Evolutionary conservation across 176 grass and related monocot species (phyloP).

Genomic region (Melocanna baccifera): DNA sequence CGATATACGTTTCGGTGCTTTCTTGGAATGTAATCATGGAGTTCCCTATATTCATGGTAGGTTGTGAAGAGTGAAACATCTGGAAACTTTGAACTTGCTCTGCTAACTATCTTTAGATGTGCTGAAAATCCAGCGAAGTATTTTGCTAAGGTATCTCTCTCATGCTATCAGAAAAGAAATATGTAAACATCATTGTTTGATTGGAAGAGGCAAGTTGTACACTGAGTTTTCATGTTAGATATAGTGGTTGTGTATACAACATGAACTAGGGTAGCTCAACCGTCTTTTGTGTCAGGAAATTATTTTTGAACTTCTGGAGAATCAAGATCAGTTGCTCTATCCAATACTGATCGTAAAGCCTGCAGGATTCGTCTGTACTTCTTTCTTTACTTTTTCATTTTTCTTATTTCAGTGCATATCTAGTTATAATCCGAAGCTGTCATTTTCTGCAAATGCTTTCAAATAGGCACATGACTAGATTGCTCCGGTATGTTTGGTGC

Average conservation of each 20-base stretch:
- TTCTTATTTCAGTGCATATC: slow-evolving; percentile 6
- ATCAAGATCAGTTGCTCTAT: slow-evolving; percentile 11
- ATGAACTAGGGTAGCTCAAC: not conserved
- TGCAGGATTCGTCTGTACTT: not conserved
- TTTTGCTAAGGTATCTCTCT: slow-evolving; percentile 86
- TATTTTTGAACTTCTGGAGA: not conserved
- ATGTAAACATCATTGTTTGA: not conserved
- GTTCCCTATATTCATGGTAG: slow-evolving; percentile 40
- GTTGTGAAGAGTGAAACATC: slow-evolving; percentile 94
- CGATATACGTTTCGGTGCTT: not conserved
- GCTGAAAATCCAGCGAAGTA: slow-evolving; percentile 89
- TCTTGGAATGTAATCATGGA: not conserved
- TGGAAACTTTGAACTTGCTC: slow-evolving; percentile 85
- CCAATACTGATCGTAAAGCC: not conserved
- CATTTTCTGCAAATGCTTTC: not conserved
- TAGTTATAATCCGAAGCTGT: not conserved
- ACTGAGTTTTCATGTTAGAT: not conserved
- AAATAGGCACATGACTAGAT: not conserved
- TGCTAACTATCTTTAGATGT: slow-evolving; percentile 84
- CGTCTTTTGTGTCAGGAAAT: not conserved
- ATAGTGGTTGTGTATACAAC: not conserved
- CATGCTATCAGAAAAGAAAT: slow-evolving; percentile 22
- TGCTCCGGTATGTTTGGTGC: not conserved
- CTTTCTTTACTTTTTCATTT: not conserved
- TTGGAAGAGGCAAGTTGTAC: not conserved